Conservation (phyloP, 2,329 filamentous ascomycete species). For the Penicillium sp. region DNA sequence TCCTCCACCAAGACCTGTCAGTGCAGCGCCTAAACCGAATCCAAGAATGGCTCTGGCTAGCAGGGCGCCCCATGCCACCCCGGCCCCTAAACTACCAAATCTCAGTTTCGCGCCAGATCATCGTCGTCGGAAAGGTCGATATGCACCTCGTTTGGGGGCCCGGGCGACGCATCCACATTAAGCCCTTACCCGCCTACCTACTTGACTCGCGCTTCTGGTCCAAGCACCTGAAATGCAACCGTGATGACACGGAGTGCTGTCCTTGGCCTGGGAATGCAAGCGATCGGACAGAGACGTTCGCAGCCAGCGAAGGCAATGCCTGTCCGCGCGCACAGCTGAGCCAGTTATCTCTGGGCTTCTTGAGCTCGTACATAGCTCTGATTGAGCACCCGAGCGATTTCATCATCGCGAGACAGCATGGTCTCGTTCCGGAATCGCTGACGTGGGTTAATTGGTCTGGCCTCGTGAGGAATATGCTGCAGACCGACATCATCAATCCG, state of each 20-base stretch:
- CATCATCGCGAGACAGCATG: slow-evolving; percentile 34
- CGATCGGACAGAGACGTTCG: too few relatives aligned
- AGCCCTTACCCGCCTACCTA: slow-evolving; percentile 40
- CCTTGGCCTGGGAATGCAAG: background rate
- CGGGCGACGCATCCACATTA: slow-evolving; percentile 41
- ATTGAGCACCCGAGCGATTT: slow-evolving; percentile 39
- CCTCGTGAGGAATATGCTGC: slow-evolving; percentile 19
- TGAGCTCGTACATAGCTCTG: slow-evolving; percentile 36
- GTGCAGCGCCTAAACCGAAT: slow-evolving; percentile 4
- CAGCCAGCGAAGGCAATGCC: background rate
- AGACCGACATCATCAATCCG: background rate
- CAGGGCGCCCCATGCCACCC: slow-evolving; percentile 9
- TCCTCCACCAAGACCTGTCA: background rate
- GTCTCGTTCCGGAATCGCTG: slow-evolving; percentile 34
- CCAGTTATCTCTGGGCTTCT: slow-evolving; percentile 36
- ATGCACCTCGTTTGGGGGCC: slow-evolving; percentile 46
- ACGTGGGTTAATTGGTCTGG: slow-evolving; percentile 29
- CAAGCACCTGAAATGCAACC: background rate
- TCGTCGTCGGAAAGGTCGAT: slow-evolving; percentile 43
- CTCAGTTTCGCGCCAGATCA: slow-evolving; percentile 40
- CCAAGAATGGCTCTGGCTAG: slow-evolving; percentile 8
- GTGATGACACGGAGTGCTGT: background rate
- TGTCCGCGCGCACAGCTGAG: background rate
- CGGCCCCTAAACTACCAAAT: slow-evolving; percentile 41
- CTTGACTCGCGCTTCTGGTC: slow-evolving; percentile 24